phyloP scores from a whole-genome alignment of 352 stramenopile genomes.

The Phytophthora foliorum region DNA sequence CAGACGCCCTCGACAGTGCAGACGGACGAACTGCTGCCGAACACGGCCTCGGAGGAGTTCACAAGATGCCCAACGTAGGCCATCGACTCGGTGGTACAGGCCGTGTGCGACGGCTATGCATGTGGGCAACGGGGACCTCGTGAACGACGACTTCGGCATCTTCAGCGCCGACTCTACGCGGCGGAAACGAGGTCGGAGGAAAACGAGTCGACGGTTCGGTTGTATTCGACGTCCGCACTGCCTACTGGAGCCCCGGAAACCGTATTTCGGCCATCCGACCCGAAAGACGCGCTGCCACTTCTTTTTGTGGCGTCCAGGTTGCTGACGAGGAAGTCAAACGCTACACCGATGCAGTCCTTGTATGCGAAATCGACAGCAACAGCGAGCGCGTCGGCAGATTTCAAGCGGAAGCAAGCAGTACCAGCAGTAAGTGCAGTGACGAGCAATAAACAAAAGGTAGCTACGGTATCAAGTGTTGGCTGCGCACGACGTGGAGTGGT shows the following conservation, averaged over 20 bases:
- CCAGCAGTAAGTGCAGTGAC: conserved; percentile 1
- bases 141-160: conserved; percentile 57
- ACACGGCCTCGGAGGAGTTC: conserved; percentile 68
- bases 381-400: conserved; percentile 6
- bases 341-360: conserved; percentile 1
- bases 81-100: no score
- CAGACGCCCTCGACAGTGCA: conserved; percentile 18
- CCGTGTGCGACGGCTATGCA: no score
- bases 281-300: conserved; percentile 55
- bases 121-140: conserved; percentile 81
- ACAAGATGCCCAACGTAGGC: conserved; percentile 38
- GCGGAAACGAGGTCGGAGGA: conserved; percentile 17
- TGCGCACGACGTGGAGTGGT: conserved; percentile 61
- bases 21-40: conserved; percentile 39
- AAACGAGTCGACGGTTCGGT: conserved; percentile 11
- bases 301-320: conserved; percentile 72
- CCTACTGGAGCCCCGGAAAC: conserved; percentile 42
- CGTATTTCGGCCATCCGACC: conserved; percentile 53
- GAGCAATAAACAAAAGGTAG: conserved; percentile 22
- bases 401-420: conserved; percentile 35
- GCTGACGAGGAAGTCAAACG: conserved; percentile 47
- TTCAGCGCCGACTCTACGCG: conserved; percentile 36
- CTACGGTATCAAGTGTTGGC: conserved; percentile 56
- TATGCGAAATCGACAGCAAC: background rate
- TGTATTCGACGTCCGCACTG: conserved; percentile 63